Conservation (phyloP, 352 stramenopile genomes). For the Globisporangium polare region DNA sequence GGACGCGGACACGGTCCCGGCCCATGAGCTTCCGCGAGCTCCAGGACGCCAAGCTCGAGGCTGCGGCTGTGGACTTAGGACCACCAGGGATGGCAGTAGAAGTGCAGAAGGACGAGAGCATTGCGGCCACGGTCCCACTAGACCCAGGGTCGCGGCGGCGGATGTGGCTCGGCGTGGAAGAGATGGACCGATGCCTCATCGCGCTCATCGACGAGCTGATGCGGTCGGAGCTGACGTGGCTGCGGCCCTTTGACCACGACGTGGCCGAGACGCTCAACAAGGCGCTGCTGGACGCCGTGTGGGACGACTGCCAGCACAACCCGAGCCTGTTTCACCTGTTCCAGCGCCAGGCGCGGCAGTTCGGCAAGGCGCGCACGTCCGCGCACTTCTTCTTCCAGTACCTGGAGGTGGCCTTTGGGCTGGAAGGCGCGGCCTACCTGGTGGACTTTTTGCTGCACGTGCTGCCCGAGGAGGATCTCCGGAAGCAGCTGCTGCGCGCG, state of each 20-base stretch:
- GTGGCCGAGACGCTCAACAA: conserved; percentile 65
- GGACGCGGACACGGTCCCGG: background rate
- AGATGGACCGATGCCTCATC: conserved; percentile 71
- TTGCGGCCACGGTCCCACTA: no score
- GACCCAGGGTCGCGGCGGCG: conserved; percentile 15
- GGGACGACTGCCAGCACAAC: conserved; percentile 84
- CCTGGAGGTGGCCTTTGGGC: conserved; percentile 73
- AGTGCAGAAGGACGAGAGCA: conserved; percentile 6
- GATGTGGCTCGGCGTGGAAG: conserved; percentile 73
- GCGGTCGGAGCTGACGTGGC: conserved; percentile 24
- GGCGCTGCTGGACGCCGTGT: conserved; percentile 76
- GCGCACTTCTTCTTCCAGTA: conserved; percentile 73
- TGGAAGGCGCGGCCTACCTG: conserved; percentile 67
- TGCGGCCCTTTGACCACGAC: conserved; percentile 56
- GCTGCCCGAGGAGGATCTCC: conserved; percentile 57
- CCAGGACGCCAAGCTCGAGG: background rate
- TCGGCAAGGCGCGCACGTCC: conserved; percentile 55
- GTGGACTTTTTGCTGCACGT: conserved; percentile 83
- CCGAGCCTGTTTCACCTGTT: conserved; percentile 82
- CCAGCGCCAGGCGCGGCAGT: conserved; percentile 72
- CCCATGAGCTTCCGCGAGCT: conserved; percentile 2
- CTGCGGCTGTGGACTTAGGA: background rate
- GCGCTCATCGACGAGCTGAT: conserved; percentile 48
- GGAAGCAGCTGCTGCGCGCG: conserved; percentile 55
- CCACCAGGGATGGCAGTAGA: conserved; percentile 1